Conservation (phyloP, 805 yeast genomes). For the Candida qinlingensis region DNA sequence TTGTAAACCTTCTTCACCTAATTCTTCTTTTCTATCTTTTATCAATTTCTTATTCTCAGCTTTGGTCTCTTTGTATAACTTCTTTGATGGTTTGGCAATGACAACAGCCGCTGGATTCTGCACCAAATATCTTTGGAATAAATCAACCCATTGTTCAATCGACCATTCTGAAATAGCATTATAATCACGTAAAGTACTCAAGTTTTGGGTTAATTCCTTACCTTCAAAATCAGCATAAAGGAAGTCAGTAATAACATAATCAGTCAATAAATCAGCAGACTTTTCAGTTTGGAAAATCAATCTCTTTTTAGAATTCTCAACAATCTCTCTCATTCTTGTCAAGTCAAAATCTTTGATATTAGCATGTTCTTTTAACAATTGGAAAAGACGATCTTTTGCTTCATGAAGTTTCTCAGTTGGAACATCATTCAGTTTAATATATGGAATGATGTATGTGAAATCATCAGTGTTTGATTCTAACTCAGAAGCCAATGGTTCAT, state of each 20-base stretch:
- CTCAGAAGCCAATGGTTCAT: slow-evolving; percentile 74
- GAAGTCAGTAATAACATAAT: slow-evolving; percentile 70
- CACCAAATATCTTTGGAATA: slow-evolving; percentile 49
- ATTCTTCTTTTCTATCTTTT: slow-evolving; percentile 42
- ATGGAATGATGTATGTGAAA: slow-evolving; percentile 55
- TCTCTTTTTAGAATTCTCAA: slow-evolving; percentile 60
- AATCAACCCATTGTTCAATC: slow-evolving; percentile 57
- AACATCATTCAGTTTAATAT: slow-evolving; percentile 58
- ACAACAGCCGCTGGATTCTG: slow-evolving; percentile 61
- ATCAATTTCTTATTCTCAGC: slow-evolving; percentile 43
- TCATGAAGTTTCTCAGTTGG: slow-evolving; percentile 58
- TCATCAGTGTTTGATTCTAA: slow-evolving; percentile 71
- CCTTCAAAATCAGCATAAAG: slow-evolving; percentile 69
- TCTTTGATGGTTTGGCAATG: slow-evolving; percentile 65
- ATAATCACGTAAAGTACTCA: slow-evolving; percentile 54
- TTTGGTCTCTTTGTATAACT: slow-evolving; percentile 49
- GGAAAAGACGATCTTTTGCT: slow-evolving; percentile 47
- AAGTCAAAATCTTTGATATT: slow-evolving; percentile 51
- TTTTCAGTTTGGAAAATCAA: slow-evolving; percentile 58
- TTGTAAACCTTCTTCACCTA: slow-evolving; percentile 58
- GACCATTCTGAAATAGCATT: slow-evolving; percentile 51
- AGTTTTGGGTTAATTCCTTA: slow-evolving; percentile 48
- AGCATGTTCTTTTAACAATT: slow-evolving; percentile 49
- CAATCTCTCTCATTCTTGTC: slow-evolving; percentile 56
- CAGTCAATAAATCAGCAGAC: slow-evolving; percentile 54